Evolutionary conservation across 192 early-diverging fungal species (phyloP).

Genomic region (Coemansia guatemalensis): DNA sequence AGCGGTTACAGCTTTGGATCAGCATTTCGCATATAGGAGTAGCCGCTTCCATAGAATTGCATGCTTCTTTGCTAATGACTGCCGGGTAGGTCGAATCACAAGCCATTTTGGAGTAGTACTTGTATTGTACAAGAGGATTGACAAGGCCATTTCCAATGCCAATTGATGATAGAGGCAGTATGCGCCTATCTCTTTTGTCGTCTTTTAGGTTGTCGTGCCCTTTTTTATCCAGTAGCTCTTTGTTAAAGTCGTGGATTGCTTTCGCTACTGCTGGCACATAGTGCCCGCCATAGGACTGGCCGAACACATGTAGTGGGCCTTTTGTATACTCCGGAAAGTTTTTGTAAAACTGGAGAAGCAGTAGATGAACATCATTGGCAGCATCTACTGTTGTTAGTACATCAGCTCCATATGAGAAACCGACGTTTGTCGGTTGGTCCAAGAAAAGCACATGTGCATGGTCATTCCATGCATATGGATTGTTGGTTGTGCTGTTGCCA

Average conservation of each 20-base stretch:
- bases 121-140: conserved; percentile 78
- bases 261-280: conserved; percentile 88
- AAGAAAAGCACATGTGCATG: conserved; percentile 77
- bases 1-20: conserved; percentile 9
- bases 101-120: conserved; percentile 72
- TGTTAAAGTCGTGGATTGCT: conserved; percentile 72
- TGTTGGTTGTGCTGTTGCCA: conserved; percentile 66
- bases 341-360: conserved; percentile 86
- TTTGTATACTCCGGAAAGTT: conserved; percentile 71
- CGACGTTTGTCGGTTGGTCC: conserved; percentile 85
- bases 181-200: conserved; percentile 26
- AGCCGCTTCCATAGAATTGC: conserved; percentile 61
- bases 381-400: conserved; percentile 68
- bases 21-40: conserved; percentile 8
- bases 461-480: conserved; percentile 86
- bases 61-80: conserved; percentile 65
- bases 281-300: conserved; percentile 84
- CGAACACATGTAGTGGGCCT: conserved; percentile 80
- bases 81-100: conserved; percentile 71
- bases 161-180: conserved; percentile 63
- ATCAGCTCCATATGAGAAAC: conserved; percentile 76
- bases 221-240: too few relatives aligned
- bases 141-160: conserved; percentile 89
- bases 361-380: conserved; percentile 79
- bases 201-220: too few relatives aligned